Evolutionary conservation across 2,329 filamentous ascomycete species (phyloP), one percentile per base, ranked within the genome.

Genomic region (Paraphaeosphaeria minitans): DNA sequence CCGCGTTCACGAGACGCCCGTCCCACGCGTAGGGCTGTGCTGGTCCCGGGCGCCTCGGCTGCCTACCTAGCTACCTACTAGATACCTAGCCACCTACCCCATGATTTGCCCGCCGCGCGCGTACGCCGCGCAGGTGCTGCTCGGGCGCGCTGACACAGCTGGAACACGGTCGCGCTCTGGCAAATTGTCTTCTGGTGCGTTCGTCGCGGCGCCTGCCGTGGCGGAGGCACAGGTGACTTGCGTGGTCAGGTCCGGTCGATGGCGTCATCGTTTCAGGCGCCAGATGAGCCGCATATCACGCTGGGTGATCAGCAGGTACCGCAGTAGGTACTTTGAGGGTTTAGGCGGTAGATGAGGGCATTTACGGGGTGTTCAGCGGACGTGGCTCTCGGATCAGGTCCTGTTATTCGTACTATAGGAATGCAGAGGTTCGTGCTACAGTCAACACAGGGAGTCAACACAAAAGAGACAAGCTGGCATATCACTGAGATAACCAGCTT

Each of bases 241-340:
- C 12, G 27, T 58, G 42, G 59, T 67, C 65, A 69, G 52, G 16
- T 60, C 53, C 59, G 61, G 55, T 13, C 65, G 53, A 69, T 72
- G 72, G 68, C 72, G 72, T 74, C 72, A 75, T 75, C 60, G 68
- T 68, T 57, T 68, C 64, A 66, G 66, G 56, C 55, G 45, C 60
- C 62, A 58, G 59, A 56, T 66, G 64, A 70, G 70, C 69, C 66
- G 65, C 70, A 71, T 65, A 69, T 74, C 72, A 75, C 66, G 68
- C 64, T 63, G 63, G 14, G 41, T 42, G 49, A 58, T 70, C 50
- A 53, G 29, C 37, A 51, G 43, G 50, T 45, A 46, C 43, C 24
- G 24, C 14, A 22, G 29, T n/a, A 46, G 21, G n/a, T n/a, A n/a
- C 9, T 59, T 24, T 22, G 8, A 19, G 21, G 41, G 39, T 63